Conservation (phyloP, 176 grass and related monocot species). For the Rhynchospora tenuis region DNA sequence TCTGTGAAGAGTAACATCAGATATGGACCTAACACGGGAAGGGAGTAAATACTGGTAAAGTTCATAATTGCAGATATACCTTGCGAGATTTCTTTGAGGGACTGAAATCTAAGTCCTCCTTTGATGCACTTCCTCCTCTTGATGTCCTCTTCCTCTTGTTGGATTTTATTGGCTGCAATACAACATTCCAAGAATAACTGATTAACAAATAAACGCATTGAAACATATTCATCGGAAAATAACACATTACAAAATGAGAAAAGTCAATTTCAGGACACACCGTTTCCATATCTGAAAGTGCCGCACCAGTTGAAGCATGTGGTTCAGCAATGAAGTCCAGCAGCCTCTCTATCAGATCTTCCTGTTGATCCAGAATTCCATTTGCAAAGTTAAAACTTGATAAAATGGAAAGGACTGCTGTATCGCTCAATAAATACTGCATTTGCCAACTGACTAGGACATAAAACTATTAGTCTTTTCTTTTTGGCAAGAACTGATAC, state of each 20-base stretch:
- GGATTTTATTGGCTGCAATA: slow-evolving; percentile 52
- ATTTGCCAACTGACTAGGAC: background rate
- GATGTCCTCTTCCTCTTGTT: slow-evolving; percentile 68
- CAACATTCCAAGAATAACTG: slow-evolving; percentile 12
- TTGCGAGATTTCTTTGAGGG: slow-evolving; percentile 54
- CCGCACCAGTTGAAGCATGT: slow-evolving; percentile 40
- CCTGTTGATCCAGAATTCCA: slow-evolving; percentile 43
- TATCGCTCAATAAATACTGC: background rate
- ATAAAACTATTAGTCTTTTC: background rate
- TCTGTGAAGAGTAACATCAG: too few species aligned
- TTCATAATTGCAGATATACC: slow-evolving; percentile 30
- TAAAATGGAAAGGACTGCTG: background rate
- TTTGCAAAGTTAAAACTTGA: slow-evolving; percentile 24
- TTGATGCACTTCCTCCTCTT: slow-evolving; percentile 45
- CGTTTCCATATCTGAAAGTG: slow-evolving; percentile 36
- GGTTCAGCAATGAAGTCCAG: slow-evolving; percentile 96
- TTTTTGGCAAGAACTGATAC: background rate
- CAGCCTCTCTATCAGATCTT: slow-evolving; percentile 76
- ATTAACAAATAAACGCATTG: slow-evolving; percentile 25
- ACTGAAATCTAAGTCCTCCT: slow-evolving; percentile 32
- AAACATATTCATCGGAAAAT: slow-evolving; percentile 2
- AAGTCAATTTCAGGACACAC: background rate
- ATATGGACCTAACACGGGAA: background rate
- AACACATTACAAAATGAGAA: background rate
- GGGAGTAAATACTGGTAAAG: background rate